A percentile compares a stretch with the other conserved stretches of the same genome.
Conservation (phyloP, 441 rosid species). For the Populus tomentosa region DNA sequence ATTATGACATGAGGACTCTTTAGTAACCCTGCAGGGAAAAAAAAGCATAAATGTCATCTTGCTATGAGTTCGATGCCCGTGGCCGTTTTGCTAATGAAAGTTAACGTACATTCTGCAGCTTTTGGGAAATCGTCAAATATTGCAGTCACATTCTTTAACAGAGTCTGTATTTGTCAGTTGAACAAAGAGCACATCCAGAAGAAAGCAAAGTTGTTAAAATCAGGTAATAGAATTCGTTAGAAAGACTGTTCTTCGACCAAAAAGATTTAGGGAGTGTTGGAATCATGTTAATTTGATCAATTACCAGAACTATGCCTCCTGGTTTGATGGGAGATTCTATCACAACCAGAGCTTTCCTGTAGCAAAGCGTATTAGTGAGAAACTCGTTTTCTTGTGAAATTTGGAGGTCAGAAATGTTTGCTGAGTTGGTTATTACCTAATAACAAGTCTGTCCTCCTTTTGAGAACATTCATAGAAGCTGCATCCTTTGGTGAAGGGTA, state of each 20-base stretch:
- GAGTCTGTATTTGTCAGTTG: slow-evolving; percentile 29
- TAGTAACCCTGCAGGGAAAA: slow-evolving; percentile 52
- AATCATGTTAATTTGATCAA: neutral
- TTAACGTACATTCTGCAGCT: slow-evolving; percentile 55
- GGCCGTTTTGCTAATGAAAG: neutral
- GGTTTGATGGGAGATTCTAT: slow-evolving; percentile 79
- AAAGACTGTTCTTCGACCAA: neutral
- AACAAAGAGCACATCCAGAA: neutral
- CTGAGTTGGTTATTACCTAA: slow-evolving; percentile 33
- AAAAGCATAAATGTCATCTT: neutral
- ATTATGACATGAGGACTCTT: slow-evolving; percentile 48
- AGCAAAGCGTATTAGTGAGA: neutral
- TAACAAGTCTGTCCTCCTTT: slow-evolving; percentile 34
- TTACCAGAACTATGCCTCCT: slow-evolving; percentile 66
- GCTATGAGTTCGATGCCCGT: neutral
- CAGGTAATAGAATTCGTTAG: neutral
- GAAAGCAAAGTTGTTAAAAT: neutral
- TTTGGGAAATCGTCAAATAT: slow-evolving; percentile 64
- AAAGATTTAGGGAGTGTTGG: neutral
- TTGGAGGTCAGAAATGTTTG: neutral
- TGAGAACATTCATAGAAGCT: slow-evolving; percentile 59
- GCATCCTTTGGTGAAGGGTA: slow-evolving; percentile 80
- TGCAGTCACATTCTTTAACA: slow-evolving; percentile 47
- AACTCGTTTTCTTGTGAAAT: neutral
- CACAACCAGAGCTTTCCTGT: slow-evolving; percentile 66